These are phyloP conservation scores for Skeletonema marinoi DNA, from an alignment of 108 stramenopile species.

Conservation along the genomic window DNA sequence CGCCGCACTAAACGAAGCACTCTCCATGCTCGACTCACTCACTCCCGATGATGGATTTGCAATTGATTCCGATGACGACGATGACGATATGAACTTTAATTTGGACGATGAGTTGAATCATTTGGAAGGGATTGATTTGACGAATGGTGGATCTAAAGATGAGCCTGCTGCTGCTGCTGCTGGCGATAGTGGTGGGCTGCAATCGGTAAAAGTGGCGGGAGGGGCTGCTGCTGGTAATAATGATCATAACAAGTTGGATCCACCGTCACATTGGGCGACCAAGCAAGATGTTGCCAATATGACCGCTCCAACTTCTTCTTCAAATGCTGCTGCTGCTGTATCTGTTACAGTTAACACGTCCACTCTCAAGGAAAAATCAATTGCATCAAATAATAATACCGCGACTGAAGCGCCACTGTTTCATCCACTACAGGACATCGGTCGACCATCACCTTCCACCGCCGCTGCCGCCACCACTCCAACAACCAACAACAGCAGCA, in stretches of 20 bases:
- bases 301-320: background rate
- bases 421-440: conserved; percentile 10
- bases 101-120: conserved; percentile 8
- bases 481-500: background rate
- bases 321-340: background rate
- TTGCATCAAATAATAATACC: background rate
- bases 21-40: conserved; percentile 21
- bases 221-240: background rate
- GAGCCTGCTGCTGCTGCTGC: background rate
- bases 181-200: background rate
- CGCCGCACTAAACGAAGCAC: conserved; percentile 21
- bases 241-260: background rate
- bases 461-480: background rate
- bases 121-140: conserved; percentile 1
- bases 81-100: conserved; percentile 25
- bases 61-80: conserved; percentile 68
- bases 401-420: background rate
- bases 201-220: background rate
- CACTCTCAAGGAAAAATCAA: background rate
- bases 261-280: conserved; percentile 18
- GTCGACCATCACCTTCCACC: background rate
- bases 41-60: conserved; percentile 40
- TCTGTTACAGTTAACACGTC: background rate
- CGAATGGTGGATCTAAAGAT: background rate
- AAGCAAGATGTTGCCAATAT: background rate